phyloP scores from a whole-genome alignment of 306 rosid species.

The Chamaecrista fasciculata region DNA sequence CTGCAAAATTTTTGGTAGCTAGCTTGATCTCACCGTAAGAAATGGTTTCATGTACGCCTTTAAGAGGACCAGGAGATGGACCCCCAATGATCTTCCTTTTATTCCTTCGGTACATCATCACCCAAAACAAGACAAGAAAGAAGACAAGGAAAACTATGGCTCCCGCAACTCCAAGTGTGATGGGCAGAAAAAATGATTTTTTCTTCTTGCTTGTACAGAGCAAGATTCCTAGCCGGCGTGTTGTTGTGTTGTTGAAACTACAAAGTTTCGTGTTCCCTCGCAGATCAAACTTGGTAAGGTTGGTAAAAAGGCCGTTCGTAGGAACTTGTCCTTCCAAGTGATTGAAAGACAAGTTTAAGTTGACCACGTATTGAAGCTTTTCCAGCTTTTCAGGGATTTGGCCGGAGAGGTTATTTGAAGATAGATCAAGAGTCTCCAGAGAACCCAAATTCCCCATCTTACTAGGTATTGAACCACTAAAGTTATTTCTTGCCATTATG shows the following conservation, averaged over 20 bases:
- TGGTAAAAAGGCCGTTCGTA: slow-evolving; percentile 29
- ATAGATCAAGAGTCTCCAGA: slow-evolving; percentile 33
- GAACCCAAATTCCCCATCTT: slow-evolving; percentile 29
- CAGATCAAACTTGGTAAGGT: slow-evolving; percentile 33
- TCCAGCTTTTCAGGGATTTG: slow-evolving; percentile 34
- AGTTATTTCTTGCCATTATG: slow-evolving; percentile 31
- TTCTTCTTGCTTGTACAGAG: slow-evolving; percentile 9
- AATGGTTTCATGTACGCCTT: slow-evolving; percentile 26
- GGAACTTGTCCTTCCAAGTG: slow-evolving; percentile 42
- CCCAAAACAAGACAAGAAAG: slow-evolving; percentile 11
- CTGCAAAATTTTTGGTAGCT: slow-evolving; percentile 79
- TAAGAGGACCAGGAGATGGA: slow-evolving; percentile 7
- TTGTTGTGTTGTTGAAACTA: slow-evolving; percentile 18
- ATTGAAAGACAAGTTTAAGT: slow-evolving; percentile 41
- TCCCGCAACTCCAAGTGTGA: slow-evolving; percentile 30
- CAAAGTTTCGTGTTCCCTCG: slow-evolving; percentile 37
- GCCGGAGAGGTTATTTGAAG: slow-evolving; percentile 41
- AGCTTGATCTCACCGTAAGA: slow-evolving; percentile 62
- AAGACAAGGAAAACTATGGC: slow-evolving; percentile 1
- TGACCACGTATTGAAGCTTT: slow-evolving; percentile 19
- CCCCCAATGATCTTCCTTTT: slow-evolving; percentile 11
- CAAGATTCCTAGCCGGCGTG: slow-evolving; percentile 21
- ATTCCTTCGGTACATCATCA: too few relatives aligned
- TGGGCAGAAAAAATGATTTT: slow-evolving; percentile 19
- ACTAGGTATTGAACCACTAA: slow-evolving; percentile 34